Base-by-base conservation (phyloP, 225 moss, liverwort and hornwort genomes). In the Rhytidiadelphus loreus region DNA sequence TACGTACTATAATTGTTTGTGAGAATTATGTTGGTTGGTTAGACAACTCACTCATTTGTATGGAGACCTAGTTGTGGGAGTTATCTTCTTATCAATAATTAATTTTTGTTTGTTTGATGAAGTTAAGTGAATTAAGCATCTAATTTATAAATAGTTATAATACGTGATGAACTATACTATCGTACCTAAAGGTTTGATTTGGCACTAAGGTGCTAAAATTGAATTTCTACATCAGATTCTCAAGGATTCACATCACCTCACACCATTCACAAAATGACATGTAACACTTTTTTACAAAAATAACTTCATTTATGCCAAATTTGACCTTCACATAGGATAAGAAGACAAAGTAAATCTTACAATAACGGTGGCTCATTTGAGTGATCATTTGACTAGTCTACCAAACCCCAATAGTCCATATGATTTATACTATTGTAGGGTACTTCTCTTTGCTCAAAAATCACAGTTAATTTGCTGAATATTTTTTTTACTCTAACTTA, bases 191-290 rank as follows among this genome's bases (percentile, higher is more conserved):
- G 35, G 20, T 12, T 10, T 33, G 21, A 12, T 12, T 68, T 11
- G 4, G 6, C 37, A n/a, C 6, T 37, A 4, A 68, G 2, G 21
- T 66, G 4, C 6, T 3, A 12, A n/a, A 66, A 35, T n/a, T 5
- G 4, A 66, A 66, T 10, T 37, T 12, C 9, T 0, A 37, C 6
- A 5, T 19, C 35, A 65, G 5, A 37, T 65, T 37, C 5, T 11
- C 6, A 2, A 1, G 5, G 12, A 1, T 11, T 4, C 2, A n/a
- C 3, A 0, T 22, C 20, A 68, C 6, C 7, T 68, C 6, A 23
- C 21, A 68, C 12, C 12, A n/a, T n/a, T 68, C 6, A n/a, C 7
- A 68, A 12, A 4, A 22, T n/a, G 22, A n/a, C n/a, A n/a, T 65
- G 19, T 35, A 19, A 19, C 21, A 4, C 4, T 22, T n/a, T 17